Conservation (phyloP, 202 grass and related monocot species). For the Cymbopogon flexuosus region DNA sequence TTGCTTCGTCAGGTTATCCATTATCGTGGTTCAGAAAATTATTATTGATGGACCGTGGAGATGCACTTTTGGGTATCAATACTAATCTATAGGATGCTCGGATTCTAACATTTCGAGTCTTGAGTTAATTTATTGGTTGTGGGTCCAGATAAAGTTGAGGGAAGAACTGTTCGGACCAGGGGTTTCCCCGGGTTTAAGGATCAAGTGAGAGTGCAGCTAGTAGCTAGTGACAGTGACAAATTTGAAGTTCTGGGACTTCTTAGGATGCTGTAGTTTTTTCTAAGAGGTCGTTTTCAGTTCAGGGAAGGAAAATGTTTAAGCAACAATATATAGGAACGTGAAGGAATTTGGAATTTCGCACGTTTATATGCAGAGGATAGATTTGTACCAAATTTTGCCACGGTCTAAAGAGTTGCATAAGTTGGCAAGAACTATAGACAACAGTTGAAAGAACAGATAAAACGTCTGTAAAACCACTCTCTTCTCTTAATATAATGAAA, state of each 20-base stretch:
- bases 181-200: not conserved
- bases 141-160: not conserved
- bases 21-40: not conserved
- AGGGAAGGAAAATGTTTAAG: not conserved
- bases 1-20: not conserved
- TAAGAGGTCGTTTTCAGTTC: not conserved
- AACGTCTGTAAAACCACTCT: no score
- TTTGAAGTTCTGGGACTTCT: not conserved
- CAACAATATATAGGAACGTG: not conserved
- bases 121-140: not conserved
- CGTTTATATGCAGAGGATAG: not conserved
- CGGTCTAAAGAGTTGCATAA: not conserved
- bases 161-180: not conserved
- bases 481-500: no score
- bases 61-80: not conserved
- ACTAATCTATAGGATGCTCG: not conserved
- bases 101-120: not conserved
- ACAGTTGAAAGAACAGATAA: not conserved
- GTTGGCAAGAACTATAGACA: not conserved
- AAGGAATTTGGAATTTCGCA: not conserved
- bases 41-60: not conserved
- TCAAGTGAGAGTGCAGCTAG: not conserved
- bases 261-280: not conserved
- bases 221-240: not conserved
- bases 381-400: constrained; percentile 6